Base-by-base conservation (phyloP, 805 yeast genomes). In the Ogataea nitratoaversa region DNA sequence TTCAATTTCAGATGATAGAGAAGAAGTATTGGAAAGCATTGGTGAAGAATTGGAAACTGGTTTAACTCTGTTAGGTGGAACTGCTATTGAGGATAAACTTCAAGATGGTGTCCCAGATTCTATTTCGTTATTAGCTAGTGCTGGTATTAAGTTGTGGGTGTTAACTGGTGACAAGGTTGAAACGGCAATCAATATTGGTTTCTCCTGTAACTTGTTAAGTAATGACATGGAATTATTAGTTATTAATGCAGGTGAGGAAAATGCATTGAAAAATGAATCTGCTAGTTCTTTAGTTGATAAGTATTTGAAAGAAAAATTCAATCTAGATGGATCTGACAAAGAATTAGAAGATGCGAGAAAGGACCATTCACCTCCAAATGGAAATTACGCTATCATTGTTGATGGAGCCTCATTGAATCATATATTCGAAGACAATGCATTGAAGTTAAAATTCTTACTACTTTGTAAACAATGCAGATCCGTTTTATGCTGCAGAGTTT, bases 141-240 rank as follows among this genome's bases (percentile, higher is more conserved):
- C 90, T 0, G 93, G 93, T 36, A 79, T 84, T 52, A 84, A 84
- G 59, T 66, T 84, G 36, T 84, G 93, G 93, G 90, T 84, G 38
- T 68, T 84, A 23, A 84, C 93, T 8, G 93, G 93, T 48, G 93
- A 84, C 61, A 78, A 81, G 58, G 78, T 84, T 37, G 93, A 84
- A 61, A 84, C 93, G 8, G 93, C 93, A 3, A 84, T 84, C 57
- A 82, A 83, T 57, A 84, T 84, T 60, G 93, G 91, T 1, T 84
- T 81, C 55, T 79, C 87, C 13, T 84, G 91, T 63, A 82, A 84
- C 47, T 67, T 84, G 50, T 66, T 84, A 37, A 78, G 76, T 36
- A 78, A 71, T 40, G 78, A 72, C 32, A 83, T 85, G 91, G 77
- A 82, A 47, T 60, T 85, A 35, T 65, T 84, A 33, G 79, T 82